A percentile compares a stretch with the other conserved stretches of the same genome.
phyloP scores from a whole-genome alignment of 805 yeast genomes.

The Candida insectorum region DNA sequence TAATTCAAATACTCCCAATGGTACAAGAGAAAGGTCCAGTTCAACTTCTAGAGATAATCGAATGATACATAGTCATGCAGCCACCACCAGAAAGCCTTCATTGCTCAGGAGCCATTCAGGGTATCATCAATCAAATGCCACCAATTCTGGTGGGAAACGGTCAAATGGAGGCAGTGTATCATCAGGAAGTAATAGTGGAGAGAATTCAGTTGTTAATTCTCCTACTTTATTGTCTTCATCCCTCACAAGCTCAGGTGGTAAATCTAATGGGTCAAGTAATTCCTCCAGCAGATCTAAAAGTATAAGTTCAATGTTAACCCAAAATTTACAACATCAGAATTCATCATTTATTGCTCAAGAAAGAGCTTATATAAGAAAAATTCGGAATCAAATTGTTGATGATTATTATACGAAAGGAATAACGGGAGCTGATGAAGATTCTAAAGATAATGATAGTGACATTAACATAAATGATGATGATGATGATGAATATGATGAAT shows the following conservation, averaged over 20 bases:
- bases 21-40: conserved; percentile 6
- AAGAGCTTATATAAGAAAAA: conserved; percentile 57
- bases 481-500: conserved; percentile 22
- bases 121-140: conserved; percentile 4
- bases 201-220: conserved; percentile 8
- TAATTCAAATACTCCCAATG: background rate
- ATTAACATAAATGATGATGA: conserved; percentile 20
- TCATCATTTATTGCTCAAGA: conserved; percentile 56
- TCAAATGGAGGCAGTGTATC: conserved; percentile 4
- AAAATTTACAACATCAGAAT: conserved; percentile 14
- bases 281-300: conserved; percentile 5
- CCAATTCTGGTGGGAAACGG: conserved; percentile 1
- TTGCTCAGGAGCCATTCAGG: conserved; percentile 14
- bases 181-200: conserved; percentile 9
- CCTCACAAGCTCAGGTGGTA: background rate
- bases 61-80: conserved; percentile 8
- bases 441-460: conserved; percentile 15
- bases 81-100: conserved; percentile 12
- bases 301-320: conserved; percentile 13
- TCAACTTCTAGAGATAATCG: conserved; percentile 2
- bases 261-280: conserved; percentile 1
- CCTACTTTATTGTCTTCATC: conserved; percentile 5
- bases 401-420: conserved; percentile 73
- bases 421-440: conserved; percentile 34
- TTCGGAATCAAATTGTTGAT: conserved; percentile 58